Percentiles rank a stretch among this genome's conserved stretches.
Evolutionary conservation across 2,329 filamentous ascomycete species (phyloP).

Genomic region (Knoxdaviesia capensis): DNA sequence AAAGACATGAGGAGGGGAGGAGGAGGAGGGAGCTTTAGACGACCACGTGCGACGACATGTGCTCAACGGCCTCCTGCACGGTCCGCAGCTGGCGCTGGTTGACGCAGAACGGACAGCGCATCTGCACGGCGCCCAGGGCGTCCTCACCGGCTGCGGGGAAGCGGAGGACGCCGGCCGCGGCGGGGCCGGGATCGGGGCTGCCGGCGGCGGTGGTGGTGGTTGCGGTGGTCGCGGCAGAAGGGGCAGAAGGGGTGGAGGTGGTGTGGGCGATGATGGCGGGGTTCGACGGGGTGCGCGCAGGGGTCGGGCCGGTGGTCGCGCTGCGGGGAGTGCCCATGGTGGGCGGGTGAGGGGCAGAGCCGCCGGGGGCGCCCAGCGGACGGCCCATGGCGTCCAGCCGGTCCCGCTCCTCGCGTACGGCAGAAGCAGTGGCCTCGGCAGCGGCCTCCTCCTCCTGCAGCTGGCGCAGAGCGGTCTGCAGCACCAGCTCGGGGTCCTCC

Average conservation of each 20-base stretch:
- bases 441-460: slow-evolving; percentile 38
- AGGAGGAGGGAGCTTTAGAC: slow-evolving; percentile 16
- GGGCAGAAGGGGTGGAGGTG: not conserved
- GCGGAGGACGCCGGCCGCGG: slow-evolving; percentile 35
- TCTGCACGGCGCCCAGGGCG: slow-evolving; percentile 21
- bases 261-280: not conserved
- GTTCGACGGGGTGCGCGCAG: slow-evolving; percentile 3
- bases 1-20: not conserved
- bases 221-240: not conserved
- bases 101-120: slow-evolving; percentile 39
- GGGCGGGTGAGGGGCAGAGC: no score
- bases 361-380: slow-evolving; percentile 9
- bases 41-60: slow-evolving; percentile 40
- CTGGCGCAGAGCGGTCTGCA: slow-evolving; percentile 37
- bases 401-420: slow-evolving; percentile 30
- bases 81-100: slow-evolving; percentile 39
- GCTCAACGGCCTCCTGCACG: slow-evolving; percentile 41
- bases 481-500: slow-evolving; percentile 35
- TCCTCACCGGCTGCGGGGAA: slow-evolving; percentile 23
- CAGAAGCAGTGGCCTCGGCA: slow-evolving; percentile 35
- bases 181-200: slow-evolving; percentile 7
- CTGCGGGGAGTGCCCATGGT: slow-evolving; percentile 3
- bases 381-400: slow-evolving; percentile 20
- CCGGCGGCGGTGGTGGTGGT: slow-evolving; percentile 3
- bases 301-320: slow-evolving; percentile 9